Conservation (phyloP, 306 rosid species). For the Dicorynia guianensis region DNA sequence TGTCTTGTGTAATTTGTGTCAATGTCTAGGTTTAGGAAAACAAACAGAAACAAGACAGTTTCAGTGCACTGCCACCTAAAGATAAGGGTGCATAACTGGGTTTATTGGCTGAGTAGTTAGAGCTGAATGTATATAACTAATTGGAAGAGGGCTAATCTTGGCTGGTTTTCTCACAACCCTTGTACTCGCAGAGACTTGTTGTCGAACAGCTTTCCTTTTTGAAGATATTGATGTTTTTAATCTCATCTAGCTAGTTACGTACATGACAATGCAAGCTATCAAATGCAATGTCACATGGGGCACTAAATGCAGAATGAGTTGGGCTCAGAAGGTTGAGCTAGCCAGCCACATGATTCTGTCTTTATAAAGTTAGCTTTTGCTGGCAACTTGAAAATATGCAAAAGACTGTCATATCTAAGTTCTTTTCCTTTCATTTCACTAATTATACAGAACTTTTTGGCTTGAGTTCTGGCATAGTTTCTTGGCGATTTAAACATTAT, state of each 20-base stretch:
- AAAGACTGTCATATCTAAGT: constrained; percentile 12
- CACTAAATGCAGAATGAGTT: constrained; percentile 42
- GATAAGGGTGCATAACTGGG: background rate
- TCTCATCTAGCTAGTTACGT: constrained; percentile 1
- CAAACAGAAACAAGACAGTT: background rate
- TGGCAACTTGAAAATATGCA: constrained; percentile 31
- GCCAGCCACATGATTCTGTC: constrained; percentile 60
- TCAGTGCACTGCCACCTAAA: background rate
- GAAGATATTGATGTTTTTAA: background rate
- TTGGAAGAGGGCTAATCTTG: background rate
- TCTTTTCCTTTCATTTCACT: background rate
- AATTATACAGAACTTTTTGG: constrained; percentile 2
- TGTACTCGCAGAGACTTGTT: background rate
- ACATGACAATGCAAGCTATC: constrained; percentile 34
- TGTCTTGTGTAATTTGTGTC: too few relatives aligned
- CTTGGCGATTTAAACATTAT: background rate
- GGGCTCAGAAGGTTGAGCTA: constrained; percentile 41
- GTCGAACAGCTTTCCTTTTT: background rate
- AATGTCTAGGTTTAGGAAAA: too few relatives aligned
- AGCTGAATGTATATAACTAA: background rate
- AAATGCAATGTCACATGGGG: constrained; percentile 43
- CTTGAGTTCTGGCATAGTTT: background rate
- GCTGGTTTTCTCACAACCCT: background rate
- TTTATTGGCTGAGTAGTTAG: background rate
- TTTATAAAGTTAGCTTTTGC: constrained; percentile 11